phyloP scores from a whole-genome alignment of 768 basidiomycete genomes.

The Phaeotremella fagi region DNA sequence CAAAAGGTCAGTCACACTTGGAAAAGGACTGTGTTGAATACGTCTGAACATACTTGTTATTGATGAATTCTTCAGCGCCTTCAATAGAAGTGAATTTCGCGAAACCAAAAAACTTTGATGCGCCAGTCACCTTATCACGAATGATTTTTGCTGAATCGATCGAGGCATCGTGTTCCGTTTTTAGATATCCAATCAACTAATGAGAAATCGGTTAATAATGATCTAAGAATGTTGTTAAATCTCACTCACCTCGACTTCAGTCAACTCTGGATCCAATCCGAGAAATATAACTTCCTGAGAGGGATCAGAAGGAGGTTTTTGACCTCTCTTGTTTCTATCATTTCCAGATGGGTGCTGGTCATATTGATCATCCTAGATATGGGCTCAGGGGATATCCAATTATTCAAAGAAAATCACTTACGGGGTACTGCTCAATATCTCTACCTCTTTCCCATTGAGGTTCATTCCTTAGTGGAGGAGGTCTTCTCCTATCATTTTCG shows the following conservation, averaged over 20 bases:
- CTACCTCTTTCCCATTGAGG: constrained; percentile 35
- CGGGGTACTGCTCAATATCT: constrained; percentile 21
- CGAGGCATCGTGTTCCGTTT: constrained; percentile 42
- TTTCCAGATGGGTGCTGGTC: too few species aligned
- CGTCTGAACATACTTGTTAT: constrained; percentile 61
- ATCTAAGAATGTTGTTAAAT: constrained; percentile 15
- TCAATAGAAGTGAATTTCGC: constrained; percentile 83
- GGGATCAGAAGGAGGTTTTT: constrained; percentile 63
- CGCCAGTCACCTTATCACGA: constrained; percentile 93
- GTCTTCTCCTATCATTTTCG: not conserved
- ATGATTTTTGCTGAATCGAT: constrained; percentile 67
- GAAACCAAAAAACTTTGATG: constrained; percentile 94
- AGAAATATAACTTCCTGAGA: constrained; percentile 93
- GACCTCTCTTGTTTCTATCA: not conserved
- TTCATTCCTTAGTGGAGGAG: not conserved
- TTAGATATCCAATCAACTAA: constrained; percentile 36
- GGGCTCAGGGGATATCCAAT: too few species aligned
- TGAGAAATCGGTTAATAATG: constrained; percentile 54
- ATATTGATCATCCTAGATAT: too few species aligned
- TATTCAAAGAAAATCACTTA: constrained; percentile 7
- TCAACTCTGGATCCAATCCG: constrained; percentile 84
- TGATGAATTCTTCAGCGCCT: constrained; percentile 85
- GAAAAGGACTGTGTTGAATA: not conserved
- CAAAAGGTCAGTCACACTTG: not conserved
- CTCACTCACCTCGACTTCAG: constrained; percentile 74